Base-by-base conservation (phyloP, 2,329 filamentous ascomycete genomes). In the Xylariales sp. region DNA sequence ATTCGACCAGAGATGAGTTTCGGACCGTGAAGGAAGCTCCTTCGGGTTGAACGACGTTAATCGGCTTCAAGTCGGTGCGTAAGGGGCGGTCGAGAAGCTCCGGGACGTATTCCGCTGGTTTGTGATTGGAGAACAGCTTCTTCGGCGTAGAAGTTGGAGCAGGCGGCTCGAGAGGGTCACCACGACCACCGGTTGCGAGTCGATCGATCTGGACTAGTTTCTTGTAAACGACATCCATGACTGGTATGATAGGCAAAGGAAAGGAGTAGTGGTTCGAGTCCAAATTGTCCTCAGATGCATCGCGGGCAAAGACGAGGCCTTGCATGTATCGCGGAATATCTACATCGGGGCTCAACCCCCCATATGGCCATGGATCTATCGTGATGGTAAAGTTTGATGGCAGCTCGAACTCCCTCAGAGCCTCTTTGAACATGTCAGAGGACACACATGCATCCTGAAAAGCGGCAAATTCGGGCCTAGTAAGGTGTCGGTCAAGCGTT, bases 291-390 rank as follows among this genome's bases (percentile, higher is more conserved):
- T 61, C 68, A 12, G 60, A 55, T 3, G 59, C 44, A 44, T 72
- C 63, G 10, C 61, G 61, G n/a, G 67, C 69, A 49, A 71, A 76
- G 31, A 74, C 65, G 1, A 76, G 61, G 29, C 70, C 73, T 36
- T 74, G 70, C 65, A 76, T 71, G 40, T 64, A 66, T 12, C 69
- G 65, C 5, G 64, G 62, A 3, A 60, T 53, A 16, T 60, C 56
- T 35, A 68, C 65, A 4, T 65, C 62, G 4, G 53, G 54, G 42
- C 69, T 65, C 1, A 60, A 57, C 3, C 66, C 66, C 5, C 71
- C 71, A 47, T 88, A 89, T 27, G 86, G 86, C 85, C 84, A 89
- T 0, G 76, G 47, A 77, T 73, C 69, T 48, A 73, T 70, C 11
- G 59, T 61, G 38, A 71, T 53, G 25, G 53, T 47, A 38, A 71